These are phyloP conservation scores for Magnusiomyces sp. DNA, from an alignment of 1,139 yeast species.

Conservation along the genomic window DNA sequence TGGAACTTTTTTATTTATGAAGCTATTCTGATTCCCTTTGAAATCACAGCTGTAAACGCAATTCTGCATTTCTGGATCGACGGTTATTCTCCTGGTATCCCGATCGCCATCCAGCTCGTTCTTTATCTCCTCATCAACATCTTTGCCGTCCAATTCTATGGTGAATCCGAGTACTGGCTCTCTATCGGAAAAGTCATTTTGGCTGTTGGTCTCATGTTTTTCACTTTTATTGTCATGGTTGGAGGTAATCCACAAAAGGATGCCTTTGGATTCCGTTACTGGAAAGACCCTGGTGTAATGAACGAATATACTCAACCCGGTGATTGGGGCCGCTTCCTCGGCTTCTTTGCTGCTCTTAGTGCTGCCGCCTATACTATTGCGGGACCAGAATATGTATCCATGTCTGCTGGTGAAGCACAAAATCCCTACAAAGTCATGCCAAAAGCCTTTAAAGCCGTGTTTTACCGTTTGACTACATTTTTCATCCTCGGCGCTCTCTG, in stretches of 20 bases:
- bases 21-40: slow-evolving; percentile 72
- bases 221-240: slow-evolving; percentile 71
- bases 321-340: slow-evolving; percentile 57
- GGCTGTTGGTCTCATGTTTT: slow-evolving; percentile 62
- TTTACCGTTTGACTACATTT: slow-evolving; percentile 50
- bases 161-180: slow-evolving; percentile 76
- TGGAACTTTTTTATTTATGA: slow-evolving; percentile 76
- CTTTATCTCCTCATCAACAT: slow-evolving; percentile 57
- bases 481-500: slow-evolving; percentile 57
- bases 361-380: slow-evolving; percentile 65
- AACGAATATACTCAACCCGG: slow-evolving; percentile 51
- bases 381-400: slow-evolving; percentile 77
- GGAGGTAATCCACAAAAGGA: slow-evolving; percentile 74
- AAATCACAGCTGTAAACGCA: slow-evolving; percentile 70
- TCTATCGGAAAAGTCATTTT: slow-evolving; percentile 64
- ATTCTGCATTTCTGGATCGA: slow-evolving; percentile 73
- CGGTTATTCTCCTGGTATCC: slow-evolving; percentile 34
- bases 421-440: slow-evolving; percentile 72
- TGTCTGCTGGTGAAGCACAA: slow-evolving; percentile 65
- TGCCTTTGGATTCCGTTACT: slow-evolving; percentile 56
- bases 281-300: slow-evolving; percentile 50
- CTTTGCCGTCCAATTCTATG: slow-evolving; percentile 65
- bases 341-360: slow-evolving; percentile 57
- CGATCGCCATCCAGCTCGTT: slow-evolving; percentile 47
- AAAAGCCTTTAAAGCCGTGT: slow-evolving; percentile 56